These are phyloP conservation scores for Aspergillus texensis DNA, from an alignment of 2,329 filamentous ascomycete species.

Conservation along the genomic window DNA sequence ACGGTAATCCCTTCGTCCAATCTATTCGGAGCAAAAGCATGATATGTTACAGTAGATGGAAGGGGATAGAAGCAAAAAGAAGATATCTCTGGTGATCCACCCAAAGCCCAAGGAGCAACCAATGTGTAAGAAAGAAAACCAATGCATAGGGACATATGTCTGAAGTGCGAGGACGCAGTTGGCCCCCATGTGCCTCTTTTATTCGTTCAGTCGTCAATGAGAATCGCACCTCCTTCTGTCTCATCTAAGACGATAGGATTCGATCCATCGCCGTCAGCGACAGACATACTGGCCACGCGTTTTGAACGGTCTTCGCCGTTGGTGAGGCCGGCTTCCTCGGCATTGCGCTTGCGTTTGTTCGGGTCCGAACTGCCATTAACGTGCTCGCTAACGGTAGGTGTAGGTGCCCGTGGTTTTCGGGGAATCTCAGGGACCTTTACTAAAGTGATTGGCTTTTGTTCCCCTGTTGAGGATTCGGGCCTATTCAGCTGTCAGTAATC, in stretches of 20 bases:
- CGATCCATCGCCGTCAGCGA: constrained; percentile 45
- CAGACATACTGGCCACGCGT: constrained; percentile 36
- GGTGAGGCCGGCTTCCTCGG: constrained; percentile 42
- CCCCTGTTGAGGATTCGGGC: constrained; percentile 34
- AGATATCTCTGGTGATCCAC: background rate
- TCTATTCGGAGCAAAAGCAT: constrained; percentile 15
- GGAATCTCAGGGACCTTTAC: constrained; percentile 50
- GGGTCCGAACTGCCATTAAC: constrained; percentile 26
- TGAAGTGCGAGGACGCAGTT: background rate
- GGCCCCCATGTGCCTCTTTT: background rate
- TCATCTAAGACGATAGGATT: constrained; percentile 52
- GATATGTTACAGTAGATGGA: constrained; percentile 21
- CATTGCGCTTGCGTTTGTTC: constrained; percentile 50
- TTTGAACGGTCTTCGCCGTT: constrained; percentile 47
- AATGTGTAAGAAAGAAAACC: background rate
- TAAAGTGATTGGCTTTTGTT: constrained; percentile 45
- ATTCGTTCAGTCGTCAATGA: constrained; percentile 55
- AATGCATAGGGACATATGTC: background rate
- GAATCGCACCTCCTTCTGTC: constrained; percentile 61
- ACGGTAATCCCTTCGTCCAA: background rate
- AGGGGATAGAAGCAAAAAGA: constrained; percentile 11
- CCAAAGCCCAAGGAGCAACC: background rate
- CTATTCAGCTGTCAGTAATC: constrained; percentile 24
- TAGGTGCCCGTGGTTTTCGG: constrained; percentile 45
- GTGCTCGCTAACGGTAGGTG: constrained; percentile 34